These are phyloP conservation scores for Oehlia diaphana DNA, from an alignment of 192 early-diverging fungal genomes.

Conservation along the genomic window DNA sequence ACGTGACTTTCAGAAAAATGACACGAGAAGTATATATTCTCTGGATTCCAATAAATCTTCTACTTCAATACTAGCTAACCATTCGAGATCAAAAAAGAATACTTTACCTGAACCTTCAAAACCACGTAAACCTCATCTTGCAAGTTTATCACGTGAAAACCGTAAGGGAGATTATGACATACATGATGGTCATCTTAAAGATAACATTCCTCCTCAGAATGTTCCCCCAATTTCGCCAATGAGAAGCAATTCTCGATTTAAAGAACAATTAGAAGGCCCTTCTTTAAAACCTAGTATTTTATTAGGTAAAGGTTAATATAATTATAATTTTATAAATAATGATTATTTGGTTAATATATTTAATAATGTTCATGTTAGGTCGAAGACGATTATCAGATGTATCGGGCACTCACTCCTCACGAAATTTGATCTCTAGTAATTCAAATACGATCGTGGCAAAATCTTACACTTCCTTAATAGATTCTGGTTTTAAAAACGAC, in stretches of 20 bases:
- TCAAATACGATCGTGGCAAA: too few species aligned
- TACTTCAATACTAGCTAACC: background rate
- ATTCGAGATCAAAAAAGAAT: background rate
- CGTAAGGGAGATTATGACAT: too few species aligned
- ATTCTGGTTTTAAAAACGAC: background rate
- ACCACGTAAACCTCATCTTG: too few species aligned
- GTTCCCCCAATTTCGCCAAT: too few species aligned
- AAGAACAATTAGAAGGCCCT: background rate
- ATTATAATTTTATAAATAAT: too few species aligned
- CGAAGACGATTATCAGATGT: too few species aligned
- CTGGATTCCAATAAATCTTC: background rate
- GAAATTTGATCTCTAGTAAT: too few species aligned
- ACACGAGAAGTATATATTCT: background rate
- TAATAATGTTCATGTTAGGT: too few species aligned
- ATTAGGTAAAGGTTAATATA: too few species aligned
- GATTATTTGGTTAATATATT: too few species aligned
- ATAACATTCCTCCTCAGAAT: background rate
- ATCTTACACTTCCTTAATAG: background rate
- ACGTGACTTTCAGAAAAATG: background rate
- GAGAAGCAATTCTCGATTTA: background rate
- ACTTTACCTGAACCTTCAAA: background rate
- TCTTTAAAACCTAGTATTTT: background rate
- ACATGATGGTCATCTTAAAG: background rate
- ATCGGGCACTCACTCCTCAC: too few species aligned
- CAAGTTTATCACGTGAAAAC: background rate